phyloP scores from a whole-genome alignment of 352 stramenopile genomes.

The Globisporangium nagaii region DNA sequence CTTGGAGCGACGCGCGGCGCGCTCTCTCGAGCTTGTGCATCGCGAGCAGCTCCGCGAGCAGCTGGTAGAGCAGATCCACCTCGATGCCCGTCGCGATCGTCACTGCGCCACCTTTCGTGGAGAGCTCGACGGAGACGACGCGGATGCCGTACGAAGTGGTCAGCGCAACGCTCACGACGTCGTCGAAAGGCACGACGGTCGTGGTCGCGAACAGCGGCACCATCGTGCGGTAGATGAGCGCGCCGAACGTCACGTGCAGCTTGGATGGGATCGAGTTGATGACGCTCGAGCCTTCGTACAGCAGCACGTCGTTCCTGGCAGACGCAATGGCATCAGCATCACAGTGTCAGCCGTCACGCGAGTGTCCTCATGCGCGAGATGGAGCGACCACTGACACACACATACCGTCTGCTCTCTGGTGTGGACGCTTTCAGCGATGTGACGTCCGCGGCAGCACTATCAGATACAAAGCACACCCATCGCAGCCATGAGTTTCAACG shows the following conservation, averaged over 20 bases:
- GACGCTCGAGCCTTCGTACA: constrained; percentile 78
- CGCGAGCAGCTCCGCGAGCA: constrained; percentile 54
- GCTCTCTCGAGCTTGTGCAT: constrained; percentile 42
- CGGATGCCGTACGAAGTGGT: constrained; percentile 66
- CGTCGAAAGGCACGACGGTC: constrained; percentile 51
- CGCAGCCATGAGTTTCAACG: not conserved
- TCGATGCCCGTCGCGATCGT: constrained; percentile 77
- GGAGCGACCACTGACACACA: not conserved
- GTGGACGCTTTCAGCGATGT: constrained; percentile 34
- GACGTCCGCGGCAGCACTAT: constrained; percentile 38
- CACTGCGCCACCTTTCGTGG: constrained; percentile 31
- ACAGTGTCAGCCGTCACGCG: too few relatives aligned
- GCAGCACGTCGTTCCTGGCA: constrained; percentile 64
- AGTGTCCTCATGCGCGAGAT: too few relatives aligned
- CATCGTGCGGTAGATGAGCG: constrained; percentile 70
- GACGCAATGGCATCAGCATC: not conserved
- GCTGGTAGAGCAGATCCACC: constrained; percentile 67
- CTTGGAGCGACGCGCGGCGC: constrained; percentile 11
- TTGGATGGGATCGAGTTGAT: constrained; percentile 64
- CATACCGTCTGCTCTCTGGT: constrained; percentile 13
- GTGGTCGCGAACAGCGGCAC: constrained; percentile 68
- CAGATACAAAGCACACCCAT: not conserved
- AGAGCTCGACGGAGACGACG: constrained; percentile 45
- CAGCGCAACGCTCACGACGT: constrained; percentile 44
- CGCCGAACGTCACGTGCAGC: constrained; percentile 72